A percentile compares a stretch with the other conserved stretches of the same genome.
Evolutionary conservation across 2,329 filamentous ascomycete species (phyloP).

Genomic region (Epichloe baconii): DNA sequence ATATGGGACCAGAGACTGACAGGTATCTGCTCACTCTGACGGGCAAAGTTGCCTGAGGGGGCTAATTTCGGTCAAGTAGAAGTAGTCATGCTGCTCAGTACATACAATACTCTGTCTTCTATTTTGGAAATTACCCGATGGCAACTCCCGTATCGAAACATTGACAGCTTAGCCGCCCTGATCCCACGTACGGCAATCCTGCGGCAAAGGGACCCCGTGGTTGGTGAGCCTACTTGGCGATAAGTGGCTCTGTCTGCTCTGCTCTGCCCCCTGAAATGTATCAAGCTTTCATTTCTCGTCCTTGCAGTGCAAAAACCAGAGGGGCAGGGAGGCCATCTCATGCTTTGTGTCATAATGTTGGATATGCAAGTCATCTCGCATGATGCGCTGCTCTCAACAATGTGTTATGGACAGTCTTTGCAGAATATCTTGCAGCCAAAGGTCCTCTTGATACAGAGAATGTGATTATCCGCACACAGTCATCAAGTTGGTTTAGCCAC

Average conservation of each 20-base stretch:
- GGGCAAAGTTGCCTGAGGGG: too few relatives aligned
- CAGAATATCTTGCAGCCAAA: too few relatives aligned
- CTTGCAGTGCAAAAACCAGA: too few relatives aligned
- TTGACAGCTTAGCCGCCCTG: neutral
- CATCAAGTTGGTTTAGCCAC: conserved; percentile 81
- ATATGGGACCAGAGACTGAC: too few relatives aligned
- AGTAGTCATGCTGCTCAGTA: too few relatives aligned
- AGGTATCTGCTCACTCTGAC: too few relatives aligned
- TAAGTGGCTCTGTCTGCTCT: neutral
- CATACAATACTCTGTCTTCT: too few relatives aligned
- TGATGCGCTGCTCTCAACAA: neutral
- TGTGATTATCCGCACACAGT: too few relatives aligned
- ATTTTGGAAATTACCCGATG: too few relatives aligned
- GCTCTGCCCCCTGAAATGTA: too few relatives aligned
- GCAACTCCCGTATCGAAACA: neutral
- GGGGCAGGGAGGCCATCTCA: neutral
- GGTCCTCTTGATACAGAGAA: too few relatives aligned
- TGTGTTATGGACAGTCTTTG: neutral
- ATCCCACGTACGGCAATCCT: neutral
- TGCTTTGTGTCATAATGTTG: neutral
- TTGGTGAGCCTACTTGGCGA: neutral
- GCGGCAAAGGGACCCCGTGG: neutral
- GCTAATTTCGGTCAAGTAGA: too few relatives aligned
- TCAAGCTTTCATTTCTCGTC: neutral
- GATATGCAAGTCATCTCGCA: neutral